Evolutionary conservation across 1,284 basidiomycete species (phyloP).

Genomic region (Sporisorium reilianum): DNA sequence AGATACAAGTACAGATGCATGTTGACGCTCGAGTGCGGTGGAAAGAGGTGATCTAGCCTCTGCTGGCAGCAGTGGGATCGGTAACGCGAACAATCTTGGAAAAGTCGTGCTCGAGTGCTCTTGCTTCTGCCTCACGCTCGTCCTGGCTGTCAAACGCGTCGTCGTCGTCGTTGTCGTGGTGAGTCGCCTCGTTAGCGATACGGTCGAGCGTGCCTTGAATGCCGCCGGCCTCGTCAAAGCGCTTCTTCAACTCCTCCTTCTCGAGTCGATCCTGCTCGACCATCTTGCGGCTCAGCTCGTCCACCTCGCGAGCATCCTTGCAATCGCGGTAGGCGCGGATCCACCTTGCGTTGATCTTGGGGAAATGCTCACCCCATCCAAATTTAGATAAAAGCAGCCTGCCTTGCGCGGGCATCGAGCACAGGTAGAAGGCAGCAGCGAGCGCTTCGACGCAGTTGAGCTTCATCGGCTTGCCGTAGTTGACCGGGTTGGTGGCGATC

Average conservation of each 20-base stretch:
- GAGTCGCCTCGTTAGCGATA: conserved; percentile 39
- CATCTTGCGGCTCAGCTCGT: conserved; percentile 49
- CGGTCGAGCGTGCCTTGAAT: conserved; percentile 50
- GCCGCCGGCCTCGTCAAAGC: conserved; percentile 43
- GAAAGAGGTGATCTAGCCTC: neutral
- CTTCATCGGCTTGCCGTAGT: conserved; percentile 67
- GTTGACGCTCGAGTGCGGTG: neutral
- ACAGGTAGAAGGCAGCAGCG: conserved; percentile 63
- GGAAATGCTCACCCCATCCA: conserved; percentile 64
- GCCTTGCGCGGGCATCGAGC: conserved; percentile 51
- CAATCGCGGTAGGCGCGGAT: conserved; percentile 54
- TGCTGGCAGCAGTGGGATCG: conserved; percentile 21
- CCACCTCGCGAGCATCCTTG: conserved; percentile 44
- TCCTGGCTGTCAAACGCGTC: conserved; percentile 24
- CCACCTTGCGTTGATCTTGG: conserved; percentile 56
- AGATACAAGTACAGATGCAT: conserved; percentile 26
- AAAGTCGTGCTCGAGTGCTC: conserved; percentile 44
- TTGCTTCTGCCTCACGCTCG: conserved; percentile 33
- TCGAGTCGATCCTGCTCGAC: conserved; percentile 53
- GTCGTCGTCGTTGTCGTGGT: conserved; percentile 16
- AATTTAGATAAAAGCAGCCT: conserved; percentile 61
- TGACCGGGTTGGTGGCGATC: conserved; percentile 67
- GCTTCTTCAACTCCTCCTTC: conserved; percentile 46
- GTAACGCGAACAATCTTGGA: conserved; percentile 56
- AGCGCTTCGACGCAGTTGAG: conserved; percentile 68